phyloP scores from a whole-genome alignment of 1,139 yeast species.

The Hyphopichia buzzinii region DNA sequence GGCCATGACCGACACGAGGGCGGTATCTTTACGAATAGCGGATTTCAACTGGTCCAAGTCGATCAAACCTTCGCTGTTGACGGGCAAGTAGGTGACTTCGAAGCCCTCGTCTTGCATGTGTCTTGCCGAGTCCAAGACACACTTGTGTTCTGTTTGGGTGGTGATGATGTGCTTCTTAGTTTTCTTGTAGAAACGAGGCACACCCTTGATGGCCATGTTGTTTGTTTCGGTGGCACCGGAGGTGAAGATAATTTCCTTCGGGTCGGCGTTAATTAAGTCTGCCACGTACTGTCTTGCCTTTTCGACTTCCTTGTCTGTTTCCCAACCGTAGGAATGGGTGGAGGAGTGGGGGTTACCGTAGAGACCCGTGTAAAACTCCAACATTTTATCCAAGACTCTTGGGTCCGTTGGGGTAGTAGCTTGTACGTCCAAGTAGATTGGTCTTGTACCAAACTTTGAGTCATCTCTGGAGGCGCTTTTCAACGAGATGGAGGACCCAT shows the following conservation, averaged over 20 bases:
- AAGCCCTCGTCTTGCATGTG: constrained; percentile 95
- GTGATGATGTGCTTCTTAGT: constrained; percentile 93
- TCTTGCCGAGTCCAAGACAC: constrained; percentile 94
- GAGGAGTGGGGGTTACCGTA: constrained; percentile 98
- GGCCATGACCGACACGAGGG: constrained; percentile 91
- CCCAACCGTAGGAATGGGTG: constrained; percentile 99
- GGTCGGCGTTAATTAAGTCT: constrained; percentile 82
- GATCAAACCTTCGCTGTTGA: constrained; percentile 75
- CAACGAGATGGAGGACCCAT: constrained; percentile 44
- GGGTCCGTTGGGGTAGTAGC: constrained; percentile 99
- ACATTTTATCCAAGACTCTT: constrained; percentile 90
- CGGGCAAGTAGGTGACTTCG: constrained; percentile 92
- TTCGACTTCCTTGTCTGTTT: constrained; percentile 90
- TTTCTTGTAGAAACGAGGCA: constrained; percentile 85
- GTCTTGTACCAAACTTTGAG: constrained; percentile 63
- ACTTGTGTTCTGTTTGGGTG: constrained; percentile 95
- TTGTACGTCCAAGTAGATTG: constrained; percentile 92
- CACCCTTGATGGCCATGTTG: constrained; percentile 93
- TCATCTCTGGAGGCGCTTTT: constrained; percentile 48
- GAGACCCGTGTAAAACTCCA: constrained; percentile 86
- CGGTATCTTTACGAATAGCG: constrained; percentile 89
- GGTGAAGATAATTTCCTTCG: constrained; percentile 94
- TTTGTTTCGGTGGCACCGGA: constrained; percentile 98
- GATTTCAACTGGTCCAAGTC: constrained; percentile 72
- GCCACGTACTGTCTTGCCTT: constrained; percentile 82